A percentile compares a stretch with the other conserved stretches of the same genome.
Conservation (phyloP, 2,329 filamentous ascomycete genomes). For the Volutella citrinella region DNA sequence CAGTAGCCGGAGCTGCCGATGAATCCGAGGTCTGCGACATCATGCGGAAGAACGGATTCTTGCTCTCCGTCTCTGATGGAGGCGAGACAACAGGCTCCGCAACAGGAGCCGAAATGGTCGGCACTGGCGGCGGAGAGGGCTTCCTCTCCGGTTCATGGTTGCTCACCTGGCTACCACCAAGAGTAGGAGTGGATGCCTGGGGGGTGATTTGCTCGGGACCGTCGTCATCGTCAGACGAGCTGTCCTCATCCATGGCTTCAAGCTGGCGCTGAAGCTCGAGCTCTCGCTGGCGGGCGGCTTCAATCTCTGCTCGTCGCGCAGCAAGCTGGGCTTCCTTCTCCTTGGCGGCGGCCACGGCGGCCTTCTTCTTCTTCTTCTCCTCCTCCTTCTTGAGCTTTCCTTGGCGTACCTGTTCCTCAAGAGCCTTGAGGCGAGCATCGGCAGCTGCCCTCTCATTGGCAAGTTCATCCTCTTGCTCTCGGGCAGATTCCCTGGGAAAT, state of each 20-base stretch:
- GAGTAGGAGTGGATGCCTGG: conserved; percentile 57
- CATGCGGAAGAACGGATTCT: conserved; percentile 93
- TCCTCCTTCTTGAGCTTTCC: conserved; percentile 96
- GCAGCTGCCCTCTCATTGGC: conserved; percentile 77
- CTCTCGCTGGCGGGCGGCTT: conserved; percentile 86
- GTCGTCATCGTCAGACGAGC: conserved; percentile 78
- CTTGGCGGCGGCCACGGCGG: conserved; percentile 78
- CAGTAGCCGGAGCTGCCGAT: conserved; percentile 38
- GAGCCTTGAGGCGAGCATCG: conserved; percentile 76
- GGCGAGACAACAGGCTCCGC: conserved; percentile 53
- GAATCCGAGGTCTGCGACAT: conserved; percentile 67
- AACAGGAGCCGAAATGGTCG: conserved; percentile 47
- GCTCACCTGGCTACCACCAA: conserved; percentile 48
- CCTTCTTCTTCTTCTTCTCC: conserved; percentile 90
- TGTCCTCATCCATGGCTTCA: conserved; percentile 69
- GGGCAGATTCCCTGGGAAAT: conserved; percentile 63
- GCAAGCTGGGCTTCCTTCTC: conserved; percentile 84
- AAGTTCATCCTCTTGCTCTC: conserved; percentile 75
- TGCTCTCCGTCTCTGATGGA: conserved; percentile 70
- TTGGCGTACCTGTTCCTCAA: conserved; percentile 91
- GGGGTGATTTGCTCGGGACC: conserved; percentile 67
- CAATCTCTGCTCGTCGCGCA: conserved; percentile 84
- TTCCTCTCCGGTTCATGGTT: conserved; percentile 55
- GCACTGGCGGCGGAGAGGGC: conserved; percentile 47
- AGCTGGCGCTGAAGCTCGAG: conserved; percentile 85